Percentiles rank a stretch among this genome's conserved stretches.
phyloP scores from a whole-genome alignment of 2,329 filamentous ascomycete species.

The Claviceps sp. region DNA sequence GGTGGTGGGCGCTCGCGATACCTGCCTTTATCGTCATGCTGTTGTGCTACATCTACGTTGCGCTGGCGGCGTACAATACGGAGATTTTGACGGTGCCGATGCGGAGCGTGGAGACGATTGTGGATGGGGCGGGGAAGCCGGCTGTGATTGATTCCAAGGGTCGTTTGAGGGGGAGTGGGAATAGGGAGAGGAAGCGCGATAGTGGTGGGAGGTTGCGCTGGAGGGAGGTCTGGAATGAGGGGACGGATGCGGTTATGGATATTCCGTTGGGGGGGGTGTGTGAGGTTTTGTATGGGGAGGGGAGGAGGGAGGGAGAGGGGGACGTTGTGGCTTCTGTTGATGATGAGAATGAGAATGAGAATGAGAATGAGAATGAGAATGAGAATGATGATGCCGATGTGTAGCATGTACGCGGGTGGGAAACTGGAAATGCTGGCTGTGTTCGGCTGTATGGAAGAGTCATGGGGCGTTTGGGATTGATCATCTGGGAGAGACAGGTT shows the following conservation, averaged over 20 bases:
- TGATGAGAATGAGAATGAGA: neutral
- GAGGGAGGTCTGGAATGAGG: slow-evolving; percentile 75
- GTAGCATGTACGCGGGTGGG: too few species aligned
- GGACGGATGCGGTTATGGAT: slow-evolving; percentile 96
- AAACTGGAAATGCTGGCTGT: too few species aligned
- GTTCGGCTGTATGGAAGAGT: too few species aligned
- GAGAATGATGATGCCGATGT: neutral
- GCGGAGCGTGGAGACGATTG: slow-evolving; percentile 70
- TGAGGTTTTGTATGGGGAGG: slow-evolving; percentile 76
- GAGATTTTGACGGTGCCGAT: slow-evolving; percentile 76
- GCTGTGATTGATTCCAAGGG: slow-evolving; percentile 68
- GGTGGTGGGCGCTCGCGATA: slow-evolving; percentile 93
- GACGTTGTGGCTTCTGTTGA: slow-evolving; percentile 1
- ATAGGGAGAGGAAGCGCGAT: slow-evolving; percentile 23
- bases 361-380: neutral
- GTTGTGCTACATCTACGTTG: slow-evolving; percentile 86
- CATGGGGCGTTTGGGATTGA: too few species aligned
- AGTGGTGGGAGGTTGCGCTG: slow-evolving; percentile 44
- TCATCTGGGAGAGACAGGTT: too few species aligned
- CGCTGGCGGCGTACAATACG: slow-evolving; percentile 80
- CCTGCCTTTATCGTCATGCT: slow-evolving; percentile 82
- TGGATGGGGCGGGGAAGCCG: slow-evolving; percentile 79
- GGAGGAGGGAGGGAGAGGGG: slow-evolving; percentile 13
- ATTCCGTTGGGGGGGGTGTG: slow-evolving; percentile 90
- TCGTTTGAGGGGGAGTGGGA: slow-evolving; percentile 24